Evolutionary conservation across 139 green algal genomes (phyloP), one percentile per base, ranked within the genome.

Genomic region (Penium margaritaceum): DNA sequence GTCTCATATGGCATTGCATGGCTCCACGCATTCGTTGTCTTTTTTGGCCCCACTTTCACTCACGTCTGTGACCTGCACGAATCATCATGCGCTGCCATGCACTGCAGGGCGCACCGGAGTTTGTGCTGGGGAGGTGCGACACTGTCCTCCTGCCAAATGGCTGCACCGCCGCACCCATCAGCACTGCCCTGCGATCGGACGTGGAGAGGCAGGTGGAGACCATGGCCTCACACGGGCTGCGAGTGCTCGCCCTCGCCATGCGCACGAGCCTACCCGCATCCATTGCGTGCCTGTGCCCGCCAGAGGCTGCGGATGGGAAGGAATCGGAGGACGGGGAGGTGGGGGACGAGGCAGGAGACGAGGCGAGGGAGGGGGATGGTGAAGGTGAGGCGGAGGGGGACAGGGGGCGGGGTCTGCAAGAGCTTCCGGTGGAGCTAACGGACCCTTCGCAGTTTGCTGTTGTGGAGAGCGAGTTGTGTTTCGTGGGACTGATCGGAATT

Each of bases 401-500:
- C n/a, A n/a, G n/a, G n/a, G n/a, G n/a, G n/a, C n/a, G n/a, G n/a
- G n/a, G n/a, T n/a, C n/a, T n/a, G n/a, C n/a, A n/a, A n/a, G n/a
- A n/a, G n/a, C n/a, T n/a, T n/a, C n/a, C n/a, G n/a, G n/a, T n/a
- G n/a, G n/a, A n/a, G n/a, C n/a, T n/a, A n/a, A n/a, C n/a, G n/a
- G n/a, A n/a, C n/a, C n/a, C n/a, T n/a, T n/a, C n/a, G n/a, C n/a
- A n/a, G n/a, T n/a, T n/a, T n/a, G n/a, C n/a, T n/a, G n/a, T n/a
- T n/a, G 87, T 99, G 5, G 95, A 99, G 87, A 90, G 75, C 64
- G 82, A 83, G 37, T 78, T 97, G 41, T 87, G 86, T 21, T 90
- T 95, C 61, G 73, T 95, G 51, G 92, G 92, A 4, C 67, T 97
- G 38, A 89, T 79, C 4, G 91, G 89, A 1, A 72, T 94, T 0